Evolutionary conservation across 768 basidiomycete species (phyloP), one percentile per base, ranked within the genome.

Genomic region (Leccinellum luteum): DNA sequence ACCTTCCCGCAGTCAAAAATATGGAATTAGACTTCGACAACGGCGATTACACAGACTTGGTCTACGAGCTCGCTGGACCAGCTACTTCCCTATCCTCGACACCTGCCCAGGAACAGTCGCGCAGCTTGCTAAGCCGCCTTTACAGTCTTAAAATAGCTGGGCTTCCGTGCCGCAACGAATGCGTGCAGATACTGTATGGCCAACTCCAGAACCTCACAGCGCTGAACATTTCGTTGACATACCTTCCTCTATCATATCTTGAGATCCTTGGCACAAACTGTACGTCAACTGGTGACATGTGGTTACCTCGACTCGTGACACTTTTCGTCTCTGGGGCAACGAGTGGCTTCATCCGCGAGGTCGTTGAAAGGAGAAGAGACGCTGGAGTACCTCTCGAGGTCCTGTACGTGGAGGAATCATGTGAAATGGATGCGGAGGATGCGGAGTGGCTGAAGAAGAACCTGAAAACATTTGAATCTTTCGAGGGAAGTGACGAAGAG

Each of bases 11-110:
- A 28, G 65, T 81, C 32, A 65, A 60, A 56, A 61, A 58, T 30
- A 70, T 82, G 49, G 64, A 75, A 6, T 75, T 90, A n/a, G 80
- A 87, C 61, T 81, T 84, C 55, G 80, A 83, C 49, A 67, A 73
- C 1, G 77, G 74, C 17, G 86, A 90, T 60, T 87, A 78, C 64
- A 76, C 76, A 6, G 72, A 76, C 0, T 74, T 89, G 53, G 75
- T 80, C 28, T 58, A 65, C 32, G 74, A 76, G 51, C 76, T 89
- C 28, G 61, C 51, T 9, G 54, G 59, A 48, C 70, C 69, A 10
- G 51, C 64, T 10, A 53, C 58, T 4, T 60, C 57, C 3, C 1
- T 50, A 23, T 68, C 77, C 17, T 64, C 56, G 5, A 76, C 79
- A 1, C 68, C 74, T 38, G 72, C 74, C 4, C 73, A 74, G 10